These are phyloP conservation scores for Epichloe sylvatica DNA, from an alignment of 2,329 filamentous ascomycete species.

Conservation along the genomic window DNA sequence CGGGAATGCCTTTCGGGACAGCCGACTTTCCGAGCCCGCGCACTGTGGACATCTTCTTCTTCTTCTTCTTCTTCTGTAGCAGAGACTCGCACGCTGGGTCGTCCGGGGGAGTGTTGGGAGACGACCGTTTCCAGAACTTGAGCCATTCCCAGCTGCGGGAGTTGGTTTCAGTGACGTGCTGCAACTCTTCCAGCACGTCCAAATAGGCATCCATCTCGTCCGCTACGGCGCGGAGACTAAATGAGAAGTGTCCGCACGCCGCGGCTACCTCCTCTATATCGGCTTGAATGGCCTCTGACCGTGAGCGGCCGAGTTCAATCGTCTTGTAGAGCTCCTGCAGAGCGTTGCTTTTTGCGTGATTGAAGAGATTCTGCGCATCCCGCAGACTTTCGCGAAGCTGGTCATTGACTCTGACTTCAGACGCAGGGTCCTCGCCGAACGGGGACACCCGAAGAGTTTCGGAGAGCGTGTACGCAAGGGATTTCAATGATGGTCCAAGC, in stretches of 20 bases:
- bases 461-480: constrained; percentile 78
- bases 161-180: constrained; percentile 50
- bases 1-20: constrained; percentile 41
- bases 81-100: constrained; percentile 31
- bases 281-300: constrained; percentile 64
- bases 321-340: constrained; percentile 67
- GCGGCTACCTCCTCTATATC: constrained; percentile 96
- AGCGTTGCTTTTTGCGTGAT: constrained; percentile 58
- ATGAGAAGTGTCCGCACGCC: constrained; percentile 95
- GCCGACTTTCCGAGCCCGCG: constrained; percentile 34
- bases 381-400: constrained; percentile 68
- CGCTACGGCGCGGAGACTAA: constrained; percentile 78
- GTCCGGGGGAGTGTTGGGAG: constrained; percentile 9
- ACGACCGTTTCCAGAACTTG: constrained; percentile 51
- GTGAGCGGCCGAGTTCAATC: constrained; percentile 55
- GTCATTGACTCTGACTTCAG: constrained; percentile 60
- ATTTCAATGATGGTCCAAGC: constrained; percentile 90
- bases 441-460: constrained; percentile 80
- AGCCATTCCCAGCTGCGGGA: constrained; percentile 71
- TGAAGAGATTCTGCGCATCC: constrained; percentile 70
- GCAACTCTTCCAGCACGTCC: constrained; percentile 72
- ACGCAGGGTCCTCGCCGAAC: constrained; percentile 55
- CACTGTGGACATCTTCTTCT: constrained; percentile 21
- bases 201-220: constrained; percentile 78
- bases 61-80: constrained; percentile 19